Base-by-base conservation (phyloP, 768 basidiomycete species). In the Ramaria rubella region DNA sequence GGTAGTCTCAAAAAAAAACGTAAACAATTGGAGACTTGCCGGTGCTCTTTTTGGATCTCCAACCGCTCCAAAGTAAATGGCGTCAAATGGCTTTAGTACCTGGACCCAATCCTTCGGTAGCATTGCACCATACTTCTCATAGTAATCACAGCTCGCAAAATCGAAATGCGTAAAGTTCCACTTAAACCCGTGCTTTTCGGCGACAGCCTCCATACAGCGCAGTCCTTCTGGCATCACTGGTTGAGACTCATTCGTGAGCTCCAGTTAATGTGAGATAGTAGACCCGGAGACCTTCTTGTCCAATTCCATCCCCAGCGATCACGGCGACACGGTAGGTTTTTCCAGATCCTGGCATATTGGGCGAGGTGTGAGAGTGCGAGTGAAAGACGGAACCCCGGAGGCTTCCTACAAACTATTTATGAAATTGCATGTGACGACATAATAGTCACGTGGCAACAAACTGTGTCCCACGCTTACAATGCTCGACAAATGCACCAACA, bases 231-330 rank as follows among this genome's bases (percentile, higher is more conserved):
- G 72, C 65, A 77, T 77, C 3, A 80, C 79, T 56, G 44, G 23
- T 38, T 38, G 14, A 5, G 30, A 24, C 9, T 23, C 24, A 38
- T 38, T 38, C 11, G n/a, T n/a, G n/a, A n/a, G n/a, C n/a, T 11
- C 23, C 24, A 9, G 17, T 48, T 48, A 48, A n/a, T 23, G 17
- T n/a, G n/a, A n/a, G n/a, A n/a, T n/a, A n/a, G n/a, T n/a, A n/a
- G n/a, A n/a, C n/a, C n/a, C n/a, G 12, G 21, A 14, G 14, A n/a
- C 55, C 55, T 61, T 81, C 78, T 45, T 72, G 66, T 2, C 80
- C 80, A 58, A 80, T 80, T 6, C 80, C 80, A 65, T 81, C 79
- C 15, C 77, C 79, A 5, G 78, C 74, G 14, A 81, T 72, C 33
- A 76, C 75, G 30, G 78, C 78, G 44, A 81, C 76, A 11, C 66